Evolutionary conservation across 768 basidiomycete genomes (phyloP), one percentile per base, ranked within the genome.

Genomic region (Exsudoporus frostii): DNA sequence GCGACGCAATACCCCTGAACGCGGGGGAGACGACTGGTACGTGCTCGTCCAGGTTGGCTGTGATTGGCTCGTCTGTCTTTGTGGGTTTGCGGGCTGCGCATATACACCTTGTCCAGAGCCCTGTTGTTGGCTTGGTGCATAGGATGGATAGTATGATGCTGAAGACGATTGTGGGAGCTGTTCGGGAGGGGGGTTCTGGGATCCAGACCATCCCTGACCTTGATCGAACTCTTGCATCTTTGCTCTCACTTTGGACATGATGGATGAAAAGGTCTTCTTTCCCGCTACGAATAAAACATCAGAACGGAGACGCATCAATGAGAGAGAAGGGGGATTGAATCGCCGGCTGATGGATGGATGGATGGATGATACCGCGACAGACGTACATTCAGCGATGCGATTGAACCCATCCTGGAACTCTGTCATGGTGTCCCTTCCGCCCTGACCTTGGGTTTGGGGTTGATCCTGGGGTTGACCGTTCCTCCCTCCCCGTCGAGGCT

Each of bases 181-280:
- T 8, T 41, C 25, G 3, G 52, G 40, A 33, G 44, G 39, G 5
- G 33, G 27, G 15, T 33, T 49, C 54, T 63, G 59, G 10, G 57
- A 43, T 24, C 62, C 54, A 7, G 56, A 50, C 49, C 58, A 37
- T 25, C 64, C 61, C 41, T 67, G 61, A 15, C 65, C 65, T 61
- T 84, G 81, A 36, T 92, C 90, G 55, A 83, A 83, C 61, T 92
- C 91, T 62, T 88, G 85, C 53, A 92, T 83, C 78, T 92, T 92
- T 6, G 88, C 83, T 64, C 83, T 91, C 43, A 91, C 88, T 66
- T 87, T 92, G 32, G 82, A 82, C 37, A 92, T 76, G 25, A 92
- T 66, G 9, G 73, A 78, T 43, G 79, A 83, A 67, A 92, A 80
- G 0, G 90, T 92, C 71, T 84, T 88, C 73, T 88, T 91, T 4